Base-by-base conservation (phyloP, 257 asterid genomes). In the Buddleja alternifolia region DNA sequence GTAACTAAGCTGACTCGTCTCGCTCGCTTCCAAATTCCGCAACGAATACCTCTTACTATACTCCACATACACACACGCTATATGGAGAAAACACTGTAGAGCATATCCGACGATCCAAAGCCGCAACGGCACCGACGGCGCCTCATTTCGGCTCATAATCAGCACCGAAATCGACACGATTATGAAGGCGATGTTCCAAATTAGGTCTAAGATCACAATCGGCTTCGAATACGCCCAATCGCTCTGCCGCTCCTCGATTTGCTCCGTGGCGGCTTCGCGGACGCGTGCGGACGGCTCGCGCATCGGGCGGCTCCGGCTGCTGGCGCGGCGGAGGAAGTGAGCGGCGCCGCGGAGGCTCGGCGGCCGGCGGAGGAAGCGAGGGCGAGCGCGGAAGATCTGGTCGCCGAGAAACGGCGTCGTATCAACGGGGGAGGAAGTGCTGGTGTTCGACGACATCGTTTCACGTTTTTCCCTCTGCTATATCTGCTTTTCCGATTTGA, bases 181-280 rank as follows among this genome's bases (percentile, higher is more conserved):
- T 29, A 91, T 81, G 71, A 88, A 91, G 0, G 87, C 91, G 58
- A 91, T 64, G 82, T 91, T 91, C 97, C 97, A 91, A 1, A 86
- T 47, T 10, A 88, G 83, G 86, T 91, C 97, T 6, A 91, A 74
- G 12, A 88, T 70, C n/a, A 91, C 93, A 16, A 91, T 78, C 19
- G 96, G 97, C 84, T 86, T 91, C 4, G 97, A 91, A 77, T 91
- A 86, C 0, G 96, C 95, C 97, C 97, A 91, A 62, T 91, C 96
- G 84, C 87, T 91, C 53, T 91, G 97, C 4, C 95, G 74, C 62
- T 88, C 96, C 79, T 88, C 96, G 73, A 91, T 83, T 73, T 81
- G 85, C 70, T 77, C 81, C n/a, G 84, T 69, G 0, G 92, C 88
- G 8, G 92, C 60, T 60, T 81, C 87, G 4, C 86, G 81, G 23